Conservation (phyloP, 192 early-diverging fungal genomes). For the Gigaspora rosea region DNA sequence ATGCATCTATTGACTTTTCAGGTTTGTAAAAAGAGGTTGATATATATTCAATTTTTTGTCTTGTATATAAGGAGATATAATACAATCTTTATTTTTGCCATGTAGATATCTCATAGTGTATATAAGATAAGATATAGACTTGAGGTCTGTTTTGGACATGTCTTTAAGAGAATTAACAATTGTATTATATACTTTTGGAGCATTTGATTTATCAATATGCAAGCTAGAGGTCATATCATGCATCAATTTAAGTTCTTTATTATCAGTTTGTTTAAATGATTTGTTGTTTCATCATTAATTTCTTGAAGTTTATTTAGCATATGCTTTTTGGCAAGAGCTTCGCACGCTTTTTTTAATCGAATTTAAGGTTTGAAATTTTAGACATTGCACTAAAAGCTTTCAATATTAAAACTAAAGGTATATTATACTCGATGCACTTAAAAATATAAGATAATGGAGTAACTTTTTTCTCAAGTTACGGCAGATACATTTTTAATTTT, state of each 20-base stretch:
- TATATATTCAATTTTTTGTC: background rate
- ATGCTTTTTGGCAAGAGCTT: background rate
- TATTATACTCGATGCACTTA: no score
- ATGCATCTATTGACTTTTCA: background rate
- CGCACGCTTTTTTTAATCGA: background rate
- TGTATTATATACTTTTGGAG: background rate
- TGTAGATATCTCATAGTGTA: background rate
- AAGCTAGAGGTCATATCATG: background rate
- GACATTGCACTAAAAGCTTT: background rate
- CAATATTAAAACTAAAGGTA: no score
- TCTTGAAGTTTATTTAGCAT: background rate
- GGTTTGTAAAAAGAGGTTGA: slow-evolving; percentile 2
- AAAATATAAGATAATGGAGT: no score
- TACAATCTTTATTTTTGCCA: background rate
- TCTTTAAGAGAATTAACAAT: background rate
- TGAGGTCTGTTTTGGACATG: no score
- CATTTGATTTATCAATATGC: background rate
- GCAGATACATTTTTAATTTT: no score
- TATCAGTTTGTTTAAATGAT: background rate
- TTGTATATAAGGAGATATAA: slow-evolving; percentile 9
- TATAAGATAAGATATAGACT: no score
- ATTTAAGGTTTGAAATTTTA: slow-evolving; percentile 3
- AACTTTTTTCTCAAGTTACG: no score
- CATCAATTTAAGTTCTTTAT: slow-evolving; percentile 1
- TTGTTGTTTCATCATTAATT: background rate